Conservation (phyloP, 1,284 basidiomycete genomes). For the Puccinia coronata region DNA sequence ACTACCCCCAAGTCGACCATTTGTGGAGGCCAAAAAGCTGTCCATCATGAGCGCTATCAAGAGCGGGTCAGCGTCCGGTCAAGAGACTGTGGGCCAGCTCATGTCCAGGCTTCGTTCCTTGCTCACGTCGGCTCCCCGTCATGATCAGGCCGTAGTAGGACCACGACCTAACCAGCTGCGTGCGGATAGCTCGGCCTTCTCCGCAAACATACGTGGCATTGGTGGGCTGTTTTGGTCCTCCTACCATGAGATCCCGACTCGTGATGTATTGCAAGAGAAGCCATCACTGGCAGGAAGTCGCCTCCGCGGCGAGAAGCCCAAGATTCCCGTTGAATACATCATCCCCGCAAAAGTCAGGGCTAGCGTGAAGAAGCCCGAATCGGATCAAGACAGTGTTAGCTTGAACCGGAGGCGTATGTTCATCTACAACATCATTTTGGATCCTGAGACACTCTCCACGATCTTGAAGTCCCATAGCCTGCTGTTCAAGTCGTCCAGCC, state of each 20-base stretch:
- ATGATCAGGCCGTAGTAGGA: background rate
- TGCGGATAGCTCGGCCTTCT: background rate
- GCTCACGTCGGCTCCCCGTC: background rate
- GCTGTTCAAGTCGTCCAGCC: slow-evolving; percentile 4
- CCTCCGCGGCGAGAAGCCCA: too few species aligned
- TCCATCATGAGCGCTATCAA: background rate
- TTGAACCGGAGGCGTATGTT: background rate
- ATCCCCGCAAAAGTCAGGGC: background rate
- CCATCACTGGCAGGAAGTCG: too few species aligned
- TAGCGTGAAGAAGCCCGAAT: background rate
- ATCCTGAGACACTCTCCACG: background rate
- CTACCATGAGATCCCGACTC: background rate
- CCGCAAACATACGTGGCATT: background rate
- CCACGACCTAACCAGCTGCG: background rate
- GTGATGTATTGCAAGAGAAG: background rate
- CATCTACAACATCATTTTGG: background rate
- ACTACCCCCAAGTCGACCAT: background rate
- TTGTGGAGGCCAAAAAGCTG: background rate
- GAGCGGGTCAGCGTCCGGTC: background rate
- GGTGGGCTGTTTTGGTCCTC: background rate
- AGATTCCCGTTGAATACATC: background rate
- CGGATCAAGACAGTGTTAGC: background rate
- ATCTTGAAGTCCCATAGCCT: background rate
- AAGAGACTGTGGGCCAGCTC: background rate
- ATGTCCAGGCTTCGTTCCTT: background rate